Conservation (phyloP, 2,329 filamentous ascomycete genomes). For the Fulvia fulva region DNA sequence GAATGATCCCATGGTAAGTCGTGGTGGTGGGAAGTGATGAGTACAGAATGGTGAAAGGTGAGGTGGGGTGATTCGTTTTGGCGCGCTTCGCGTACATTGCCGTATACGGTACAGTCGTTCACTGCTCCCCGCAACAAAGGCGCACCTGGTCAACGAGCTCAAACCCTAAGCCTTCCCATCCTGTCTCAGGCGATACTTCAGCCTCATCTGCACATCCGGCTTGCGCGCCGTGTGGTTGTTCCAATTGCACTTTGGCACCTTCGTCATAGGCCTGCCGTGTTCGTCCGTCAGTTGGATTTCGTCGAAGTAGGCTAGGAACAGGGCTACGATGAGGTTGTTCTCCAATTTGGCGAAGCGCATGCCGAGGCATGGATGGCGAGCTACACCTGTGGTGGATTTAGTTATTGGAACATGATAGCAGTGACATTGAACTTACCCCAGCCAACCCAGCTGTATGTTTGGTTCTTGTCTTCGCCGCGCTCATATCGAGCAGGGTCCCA, state of each 20-base stretch:
- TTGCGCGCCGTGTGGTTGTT: constrained; percentile 42
- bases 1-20: neutral
- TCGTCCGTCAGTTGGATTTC: constrained; percentile 45
- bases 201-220: constrained; percentile 24
- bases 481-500: constrained; percentile 53
- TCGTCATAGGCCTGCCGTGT: constrained; percentile 32
- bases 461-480: constrained; percentile 47
- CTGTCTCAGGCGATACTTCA: neutral
- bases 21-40: too few species aligned
- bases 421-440: constrained; percentile 28
- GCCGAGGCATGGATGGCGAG: constrained; percentile 43
- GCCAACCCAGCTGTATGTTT: constrained; percentile 33
- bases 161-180: neutral
- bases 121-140: too few species aligned
- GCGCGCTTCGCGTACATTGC: too few species aligned
- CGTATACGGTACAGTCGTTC: too few species aligned
- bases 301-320: constrained; percentile 50
- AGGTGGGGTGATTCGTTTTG: too few species aligned
- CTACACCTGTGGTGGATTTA: constrained; percentile 20
- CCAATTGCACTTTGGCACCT: constrained; percentile 34
- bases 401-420: neutral
- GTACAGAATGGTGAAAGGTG: too few species aligned
- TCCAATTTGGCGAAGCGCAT: constrained; percentile 53
- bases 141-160: neutral
- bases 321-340: constrained; percentile 47